Base-by-base conservation (phyloP, 2,329 filamentous ascomycete genomes). In the Westerdykella aurantiaca region DNA sequence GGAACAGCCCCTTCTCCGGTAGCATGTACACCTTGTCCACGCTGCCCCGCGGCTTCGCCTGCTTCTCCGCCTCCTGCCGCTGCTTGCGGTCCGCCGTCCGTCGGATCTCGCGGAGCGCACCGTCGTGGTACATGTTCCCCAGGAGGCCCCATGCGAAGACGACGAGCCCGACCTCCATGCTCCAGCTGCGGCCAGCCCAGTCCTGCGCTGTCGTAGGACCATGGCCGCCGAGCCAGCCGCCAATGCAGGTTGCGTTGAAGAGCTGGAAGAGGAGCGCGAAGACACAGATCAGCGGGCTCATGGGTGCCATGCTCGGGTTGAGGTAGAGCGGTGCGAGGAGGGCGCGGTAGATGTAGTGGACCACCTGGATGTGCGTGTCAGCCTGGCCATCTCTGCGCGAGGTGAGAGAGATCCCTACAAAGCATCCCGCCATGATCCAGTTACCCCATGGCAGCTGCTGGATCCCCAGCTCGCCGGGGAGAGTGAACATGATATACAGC, bases 271-370 rank as follows among this genome's bases (percentile, higher is more conserved):
- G 33, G 33, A 84, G 50, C 4, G 83, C 93, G 17, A 73, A 68
- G 39, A 72, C 7, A 72, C 83, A 84, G 51, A 96, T 77, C 22
- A 80, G 43, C 2, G 79, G 62, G 67, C 95, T 86, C 53, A 95
- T 86, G 7, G 91, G 91, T 4, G 89, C 88, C 85, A 98, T 96
- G 72, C 83, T 89, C 0, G 91, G 91, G 50, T 91, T 88, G 33
- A 81, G 71, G 51, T 91, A 75, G 45, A 94, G 72, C 2, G 93
- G 91, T 44, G 82, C 85, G 49, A 95, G 69, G 44, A 97, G 68
- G 9, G 93, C 90, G 50, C 93, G 88, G 75, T 98, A 94, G 61
- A 81, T 54, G 74, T 98, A 98, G 72, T 98, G 93, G 44, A 91
- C 80, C 29, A 86, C 75, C 74, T 86, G 46, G 2, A 29, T 9